A percentile compares a stretch with the other conserved stretches of the same genome.
These are phyloP conservation scores for Penicillium crystallinum DNA, from an alignment of 495 filamentous ascomycete species.

Conservation along the genomic window DNA sequence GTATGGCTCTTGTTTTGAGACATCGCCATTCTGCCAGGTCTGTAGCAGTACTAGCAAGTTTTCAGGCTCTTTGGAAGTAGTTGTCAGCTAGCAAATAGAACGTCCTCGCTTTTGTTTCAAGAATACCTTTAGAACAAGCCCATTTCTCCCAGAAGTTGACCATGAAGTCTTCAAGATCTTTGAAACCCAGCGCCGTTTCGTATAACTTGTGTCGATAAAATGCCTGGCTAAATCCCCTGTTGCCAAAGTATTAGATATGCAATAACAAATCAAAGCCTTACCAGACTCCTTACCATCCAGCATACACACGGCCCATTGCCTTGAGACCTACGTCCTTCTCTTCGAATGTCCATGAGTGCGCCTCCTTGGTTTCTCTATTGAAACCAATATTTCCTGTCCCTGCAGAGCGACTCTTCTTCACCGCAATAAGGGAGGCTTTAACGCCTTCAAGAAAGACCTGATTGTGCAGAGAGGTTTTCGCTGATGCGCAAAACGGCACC, in stretches of 20 bases:
- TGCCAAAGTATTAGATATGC: background rate
- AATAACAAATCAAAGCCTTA: background rate
- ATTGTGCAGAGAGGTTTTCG: constrained; percentile 65
- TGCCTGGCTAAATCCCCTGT: constrained; percentile 61
- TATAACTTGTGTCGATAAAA: constrained; percentile 66
- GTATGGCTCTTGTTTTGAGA: constrained; percentile 57
- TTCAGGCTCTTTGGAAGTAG: constrained; percentile 49
- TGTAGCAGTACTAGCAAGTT: constrained; percentile 62
- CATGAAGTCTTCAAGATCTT: constrained; percentile 64
- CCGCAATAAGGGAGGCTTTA: constrained; percentile 60
- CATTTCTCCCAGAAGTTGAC: constrained; percentile 67
- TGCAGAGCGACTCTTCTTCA: constrained; percentile 49
- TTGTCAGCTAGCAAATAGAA: constrained; percentile 7
- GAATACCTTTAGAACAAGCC: constrained; percentile 57
- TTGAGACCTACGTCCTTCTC: constrained; percentile 60
- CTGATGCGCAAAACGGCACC: constrained; percentile 64
- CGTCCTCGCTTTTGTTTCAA: too few relatives aligned
- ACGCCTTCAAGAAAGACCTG: constrained; percentile 70
- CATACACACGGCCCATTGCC: constrained; percentile 66
- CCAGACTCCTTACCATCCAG: constrained; percentile 52
- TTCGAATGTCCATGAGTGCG: constrained; percentile 49
- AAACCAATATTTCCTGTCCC: constrained; percentile 40
- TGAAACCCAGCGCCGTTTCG: constrained; percentile 54
- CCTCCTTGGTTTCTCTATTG: constrained; percentile 27
- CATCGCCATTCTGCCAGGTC: constrained; percentile 71